phyloP scores from a whole-genome alignment of 495 filamentous ascomycete species.

The Penicillium robsamsonii region DNA sequence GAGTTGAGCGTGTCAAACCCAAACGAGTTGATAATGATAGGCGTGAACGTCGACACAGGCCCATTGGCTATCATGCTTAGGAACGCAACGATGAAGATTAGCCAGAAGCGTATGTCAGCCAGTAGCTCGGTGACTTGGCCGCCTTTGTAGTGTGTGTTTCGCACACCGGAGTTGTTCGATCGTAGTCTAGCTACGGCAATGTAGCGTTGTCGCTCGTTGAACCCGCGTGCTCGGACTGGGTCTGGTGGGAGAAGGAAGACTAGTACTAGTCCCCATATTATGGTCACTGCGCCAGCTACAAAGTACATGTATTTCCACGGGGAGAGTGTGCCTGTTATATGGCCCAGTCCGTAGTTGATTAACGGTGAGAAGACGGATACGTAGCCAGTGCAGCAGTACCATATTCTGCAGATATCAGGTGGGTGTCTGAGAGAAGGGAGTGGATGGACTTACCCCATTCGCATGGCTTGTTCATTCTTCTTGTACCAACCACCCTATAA shows the following conservation, averaged over 20 bases:
- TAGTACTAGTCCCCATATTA: not conserved
- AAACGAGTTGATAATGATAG: slow-evolving; percentile 45
- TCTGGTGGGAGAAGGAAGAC: not conserved
- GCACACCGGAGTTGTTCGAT: not conserved
- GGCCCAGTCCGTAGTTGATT: not conserved
- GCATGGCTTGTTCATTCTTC: too few relatives aligned
- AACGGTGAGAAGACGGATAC: too few relatives aligned
- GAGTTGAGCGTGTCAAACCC: slow-evolving; percentile 46
- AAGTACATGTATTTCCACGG: not conserved
- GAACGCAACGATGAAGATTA: not conserved
- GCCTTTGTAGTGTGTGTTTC: not conserved
- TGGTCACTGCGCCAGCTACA: not conserved
- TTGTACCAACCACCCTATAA: too few relatives aligned
- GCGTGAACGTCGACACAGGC: slow-evolving; percentile 28
- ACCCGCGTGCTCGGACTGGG: not conserved
- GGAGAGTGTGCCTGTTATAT: not conserved
- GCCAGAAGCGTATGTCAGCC: not conserved
- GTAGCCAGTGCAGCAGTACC: too few relatives aligned
- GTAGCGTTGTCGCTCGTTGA: not conserved
- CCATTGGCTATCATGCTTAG: not conserved
- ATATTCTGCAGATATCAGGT: too few relatives aligned
- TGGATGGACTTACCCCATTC: too few relatives aligned
- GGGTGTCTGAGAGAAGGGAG: too few relatives aligned
- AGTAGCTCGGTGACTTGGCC: not conserved
- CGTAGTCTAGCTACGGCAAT: not conserved